Percentiles rank a stretch among this genome's conserved stretches.
Conservation (phyloP, 352 stramenopile species). For the Pythium volutum region DNA sequence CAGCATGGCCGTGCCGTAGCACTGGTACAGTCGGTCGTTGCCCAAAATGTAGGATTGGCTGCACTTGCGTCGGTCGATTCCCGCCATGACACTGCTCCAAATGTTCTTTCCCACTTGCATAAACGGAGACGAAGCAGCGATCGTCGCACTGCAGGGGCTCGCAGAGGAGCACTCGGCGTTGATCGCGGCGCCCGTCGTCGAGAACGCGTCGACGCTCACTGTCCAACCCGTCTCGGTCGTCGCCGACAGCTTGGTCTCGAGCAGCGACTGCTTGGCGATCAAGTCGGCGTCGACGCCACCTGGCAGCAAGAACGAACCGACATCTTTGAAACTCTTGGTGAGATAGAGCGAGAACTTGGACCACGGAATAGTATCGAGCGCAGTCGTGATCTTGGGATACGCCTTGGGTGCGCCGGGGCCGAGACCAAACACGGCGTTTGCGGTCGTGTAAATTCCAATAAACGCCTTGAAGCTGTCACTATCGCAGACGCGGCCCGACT, state of each 20-base stretch:
- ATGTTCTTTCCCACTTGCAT: slow-evolving; percentile 1
- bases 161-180: background rate
- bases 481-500: slow-evolving; percentile 3
- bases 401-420: background rate
- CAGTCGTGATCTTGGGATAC: background rate
- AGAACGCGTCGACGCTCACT: background rate
- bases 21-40: background rate
- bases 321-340: background rate
- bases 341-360: slow-evolving; percentile 18
- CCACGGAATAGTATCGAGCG: slow-evolving; percentile 8
- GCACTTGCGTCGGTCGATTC: background rate
- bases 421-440: slow-evolving; percentile 5
- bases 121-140: slow-evolving; percentile 4
- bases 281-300: slow-evolving; percentile 1
- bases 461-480: background rate
- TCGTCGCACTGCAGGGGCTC: background rate
- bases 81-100: background rate
- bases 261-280: background rate
- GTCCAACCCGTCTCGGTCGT: slow-evolving; percentile 2
- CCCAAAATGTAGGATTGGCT: background rate
- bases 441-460: background rate
- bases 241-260: slow-evolving; percentile 2
- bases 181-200: background rate
- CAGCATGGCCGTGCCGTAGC: background rate
- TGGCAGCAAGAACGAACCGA: slow-evolving; percentile 5